Base-by-base conservation (phyloP, 768 basidiomycete species). In the Phanerochaete sordida region DNA sequence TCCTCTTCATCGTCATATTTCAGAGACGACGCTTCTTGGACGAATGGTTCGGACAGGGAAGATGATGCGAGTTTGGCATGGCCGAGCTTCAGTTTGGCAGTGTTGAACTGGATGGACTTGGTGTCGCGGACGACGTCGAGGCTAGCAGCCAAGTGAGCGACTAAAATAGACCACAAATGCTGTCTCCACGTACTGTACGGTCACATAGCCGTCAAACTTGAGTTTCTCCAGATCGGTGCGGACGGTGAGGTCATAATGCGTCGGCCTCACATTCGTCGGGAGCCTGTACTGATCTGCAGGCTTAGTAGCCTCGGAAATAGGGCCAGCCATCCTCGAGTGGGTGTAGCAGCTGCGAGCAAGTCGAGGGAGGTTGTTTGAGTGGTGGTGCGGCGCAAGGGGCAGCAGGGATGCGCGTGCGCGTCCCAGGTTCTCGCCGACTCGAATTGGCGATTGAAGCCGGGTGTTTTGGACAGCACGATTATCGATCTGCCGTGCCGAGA, bases 171-270 rank as follows among this genome's bases (percentile, higher is more conserved):
- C 21, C 33, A 21, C 47, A 8, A 23, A 6, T 30, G 45, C 30
- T 24, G 3, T 39, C 28, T 33, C 6, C 26, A 75, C 83, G 56
- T 61, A 84, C 91, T 82, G 78, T 68, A 91, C 84, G 64, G 84
- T 84, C 53, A 88, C 90, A 37, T 87, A 79, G 44, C 96, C 96
- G 46, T 84, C 77, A 71, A 95, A 98, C 11, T 75, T 81, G 61
- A 85, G 79, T n/a, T 79, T 80, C 58, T 88, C 81, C 55, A 98
- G 83, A 74, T 98, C 91, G 2, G 93, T 95, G 67, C 83, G 84
- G 70, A 95, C 75, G 47, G 84, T 84, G 53, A 94, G 69, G 65
- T 91, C 87, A 73, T 95, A 95, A 70, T 93, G 91, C 8, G 73
- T 79, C 13, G 91, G 87, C 66, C 79, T 84, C 57, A 90, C 81